These are phyloP conservation scores for Speleostelium caveatum DNA, from an alignment of 78 protist species.

Conservation along the genomic window DNA sequence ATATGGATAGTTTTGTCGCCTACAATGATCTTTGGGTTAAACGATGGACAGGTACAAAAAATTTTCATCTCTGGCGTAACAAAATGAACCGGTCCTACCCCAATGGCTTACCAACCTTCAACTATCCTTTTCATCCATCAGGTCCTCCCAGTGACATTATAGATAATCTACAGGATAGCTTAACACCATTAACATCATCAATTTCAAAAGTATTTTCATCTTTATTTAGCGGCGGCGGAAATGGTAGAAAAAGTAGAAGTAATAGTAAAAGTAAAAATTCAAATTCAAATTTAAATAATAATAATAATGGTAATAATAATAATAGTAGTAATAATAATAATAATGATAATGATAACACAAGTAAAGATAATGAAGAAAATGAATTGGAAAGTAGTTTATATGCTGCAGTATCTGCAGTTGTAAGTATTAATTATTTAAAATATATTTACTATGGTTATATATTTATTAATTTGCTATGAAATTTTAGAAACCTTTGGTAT, in stretches of 20 bases:
- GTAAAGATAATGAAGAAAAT: neutral
- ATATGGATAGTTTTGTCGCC: slow-evolving; percentile 7
- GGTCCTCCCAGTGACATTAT: slow-evolving; percentile 60
- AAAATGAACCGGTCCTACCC: slow-evolving; percentile 25
- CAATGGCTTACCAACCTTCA: slow-evolving; percentile 8
- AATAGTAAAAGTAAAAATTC: neutral
- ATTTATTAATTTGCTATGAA: no score
- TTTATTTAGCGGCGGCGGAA: no score
- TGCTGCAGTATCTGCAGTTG: no score
- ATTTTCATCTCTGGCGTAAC: slow-evolving; percentile 38
- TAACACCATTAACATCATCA: neutral
- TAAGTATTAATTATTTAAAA: no score
- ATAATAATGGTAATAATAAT: neutral
- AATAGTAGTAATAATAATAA: neutral
- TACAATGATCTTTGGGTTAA: slow-evolving; percentile 44
- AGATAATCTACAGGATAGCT: slow-evolving; percentile 57
- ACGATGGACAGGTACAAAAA: slow-evolving; percentile 31
- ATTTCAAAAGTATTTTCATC: neutral
- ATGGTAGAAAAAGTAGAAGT: neutral
- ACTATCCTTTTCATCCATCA: slow-evolving; percentile 62
- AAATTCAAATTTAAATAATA: neutral
- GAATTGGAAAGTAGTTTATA: no score
- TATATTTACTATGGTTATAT: no score
- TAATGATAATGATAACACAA: neutral
- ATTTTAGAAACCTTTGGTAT: neutral